Evolutionary conservation across 345 rosid genomes (phyloP).

Genomic region (Gossypium rotundifolium): DNA sequence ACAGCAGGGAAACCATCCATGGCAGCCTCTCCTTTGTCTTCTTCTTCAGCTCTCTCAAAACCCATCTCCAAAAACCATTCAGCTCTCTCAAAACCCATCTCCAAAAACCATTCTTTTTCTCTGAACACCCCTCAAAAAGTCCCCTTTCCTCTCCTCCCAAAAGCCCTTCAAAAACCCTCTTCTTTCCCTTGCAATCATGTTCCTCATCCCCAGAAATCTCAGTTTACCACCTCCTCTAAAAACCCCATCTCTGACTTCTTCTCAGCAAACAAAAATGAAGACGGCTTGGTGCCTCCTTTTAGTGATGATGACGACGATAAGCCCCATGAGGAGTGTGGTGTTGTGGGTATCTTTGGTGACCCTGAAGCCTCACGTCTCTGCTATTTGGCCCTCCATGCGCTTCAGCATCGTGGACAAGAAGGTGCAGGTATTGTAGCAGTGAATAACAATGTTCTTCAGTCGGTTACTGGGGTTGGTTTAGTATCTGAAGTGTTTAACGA

Average conservation of each 20-base stretch:
- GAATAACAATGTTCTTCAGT: constrained; percentile 57
- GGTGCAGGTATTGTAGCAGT: constrained; percentile 98
- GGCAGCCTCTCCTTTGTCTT: constrained; percentile 30
- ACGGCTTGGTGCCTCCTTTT: constrained; percentile 5
- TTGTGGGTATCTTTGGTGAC: constrained; percentile 89
- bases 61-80: constrained; percentile 7
- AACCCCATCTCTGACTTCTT: constrained; percentile 35
- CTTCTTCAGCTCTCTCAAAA: constrained; percentile 16
- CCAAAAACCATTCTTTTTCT: constrained; percentile 13
- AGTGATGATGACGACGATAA: constrained; percentile 51
- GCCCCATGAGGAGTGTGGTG: constrained; percentile 98
- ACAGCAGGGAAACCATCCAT: constrained; percentile 16
- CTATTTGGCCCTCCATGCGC: constrained; percentile 87
- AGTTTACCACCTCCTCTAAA: constrained; percentile 24
- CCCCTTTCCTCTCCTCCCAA: constrained; percentile 18
- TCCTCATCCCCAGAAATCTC: constrained; percentile 18
- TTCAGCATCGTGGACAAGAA: constrained; percentile 98
- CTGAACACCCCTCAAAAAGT: constrained; percentile 16
- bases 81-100: constrained; percentile 2
- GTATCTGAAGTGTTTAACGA: constrained; percentile 90
- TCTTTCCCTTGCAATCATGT: constrained; percentile 16
- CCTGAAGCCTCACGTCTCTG: constrained; percentile 88
- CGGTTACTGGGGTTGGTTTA: constrained; percentile 88
- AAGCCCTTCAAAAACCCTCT: constrained; percentile 43
- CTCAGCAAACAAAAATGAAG: constrained; percentile 10